phyloP scores from a whole-genome alignment of 2,329 filamentous ascomycete species.

The Chrysosporium queenslandicum region DNA sequence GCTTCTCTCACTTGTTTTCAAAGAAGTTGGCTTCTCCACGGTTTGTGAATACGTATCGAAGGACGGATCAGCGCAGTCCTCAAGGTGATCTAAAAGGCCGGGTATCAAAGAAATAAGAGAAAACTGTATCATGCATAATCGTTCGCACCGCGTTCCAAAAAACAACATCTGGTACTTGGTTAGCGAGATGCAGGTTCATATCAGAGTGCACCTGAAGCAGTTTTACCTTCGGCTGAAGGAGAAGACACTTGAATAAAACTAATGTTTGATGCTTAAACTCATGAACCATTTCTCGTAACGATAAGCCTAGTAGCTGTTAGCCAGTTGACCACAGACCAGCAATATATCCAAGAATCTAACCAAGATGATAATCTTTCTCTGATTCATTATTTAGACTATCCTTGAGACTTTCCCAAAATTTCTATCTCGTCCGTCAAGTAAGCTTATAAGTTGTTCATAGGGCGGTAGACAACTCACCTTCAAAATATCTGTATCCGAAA shows the following conservation, averaged over 20 bases:
- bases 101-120: constrained; percentile 91
- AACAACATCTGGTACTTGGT: constrained; percentile 69
- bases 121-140: constrained; percentile 97
- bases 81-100: constrained; percentile 77
- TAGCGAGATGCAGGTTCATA: not conserved
- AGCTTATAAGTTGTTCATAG: not conserved
- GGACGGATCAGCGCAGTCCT: constrained; percentile 91
- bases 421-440: constrained; percentile 38
- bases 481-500: constrained; percentile 82
- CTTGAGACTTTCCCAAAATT: constrained; percentile 80
- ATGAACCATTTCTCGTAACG: constrained; percentile 79
- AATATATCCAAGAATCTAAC: constrained; percentile 41
- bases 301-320: constrained; percentile 43
- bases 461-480: constrained; percentile 36
- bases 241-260: constrained; percentile 83
- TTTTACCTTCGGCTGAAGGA: constrained; percentile 89
- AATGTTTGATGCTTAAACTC: constrained; percentile 93
- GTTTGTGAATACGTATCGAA: constrained; percentile 72
- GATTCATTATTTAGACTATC: constrained; percentile 51
- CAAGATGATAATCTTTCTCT: constrained; percentile 77
- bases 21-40: constrained; percentile 65
- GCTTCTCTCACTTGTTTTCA: constrained; percentile 82
- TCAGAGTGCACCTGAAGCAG: too few relatives aligned
- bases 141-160: constrained; percentile 92
- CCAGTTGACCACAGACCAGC: not conserved